Percentiles rank a stretch among this genome's conserved stretches.
Conservation (phyloP, 352 stramenopile genomes). For the Pythium folliculosum region DNA sequence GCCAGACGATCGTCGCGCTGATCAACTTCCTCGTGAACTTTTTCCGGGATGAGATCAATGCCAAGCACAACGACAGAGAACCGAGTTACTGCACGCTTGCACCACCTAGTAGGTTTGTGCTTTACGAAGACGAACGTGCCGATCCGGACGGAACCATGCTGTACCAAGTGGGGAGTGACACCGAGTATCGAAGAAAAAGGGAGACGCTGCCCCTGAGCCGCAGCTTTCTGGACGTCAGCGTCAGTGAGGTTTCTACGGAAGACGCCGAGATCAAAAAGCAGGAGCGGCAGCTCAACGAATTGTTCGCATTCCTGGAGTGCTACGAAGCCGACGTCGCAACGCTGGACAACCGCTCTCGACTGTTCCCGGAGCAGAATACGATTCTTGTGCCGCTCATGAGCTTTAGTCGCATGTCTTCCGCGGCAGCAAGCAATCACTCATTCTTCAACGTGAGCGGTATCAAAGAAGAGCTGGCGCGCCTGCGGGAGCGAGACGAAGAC, state of each 20-base stretch:
- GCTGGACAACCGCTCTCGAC: conserved; percentile 32
- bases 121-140: conserved; percentile 17
- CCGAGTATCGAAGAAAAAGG: conserved; percentile 18
- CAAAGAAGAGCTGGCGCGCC: not conserved
- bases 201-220: conserved; percentile 21
- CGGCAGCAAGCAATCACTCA: conserved; percentile 17
- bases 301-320: conserved; percentile 38
- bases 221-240: conserved; percentile 13
- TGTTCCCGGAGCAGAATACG: conserved; percentile 36
- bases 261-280: not conserved
- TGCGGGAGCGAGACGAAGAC: conserved; percentile 13
- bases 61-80: not conserved
- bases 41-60: conserved; percentile 27
- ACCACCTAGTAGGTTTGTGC: conserved; percentile 8
- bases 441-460: conserved; percentile 24
- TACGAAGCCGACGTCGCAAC: conserved; percentile 32
- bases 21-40: conserved; percentile 58
- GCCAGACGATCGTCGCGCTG: conserved; percentile 58
- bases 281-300: conserved; percentile 25
- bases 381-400: conserved; percentile 33
- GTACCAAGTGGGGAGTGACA: conserved; percentile 19
- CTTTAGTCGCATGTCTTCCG: conserved; percentile 28
- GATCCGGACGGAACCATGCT: conserved; percentile 9
- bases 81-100: not conserved
- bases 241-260: not conserved